These are phyloP conservation scores for Malassezia yamatoensis DNA, from an alignment of 1,284 basidiomycete species.

Conservation along the genomic window DNA sequence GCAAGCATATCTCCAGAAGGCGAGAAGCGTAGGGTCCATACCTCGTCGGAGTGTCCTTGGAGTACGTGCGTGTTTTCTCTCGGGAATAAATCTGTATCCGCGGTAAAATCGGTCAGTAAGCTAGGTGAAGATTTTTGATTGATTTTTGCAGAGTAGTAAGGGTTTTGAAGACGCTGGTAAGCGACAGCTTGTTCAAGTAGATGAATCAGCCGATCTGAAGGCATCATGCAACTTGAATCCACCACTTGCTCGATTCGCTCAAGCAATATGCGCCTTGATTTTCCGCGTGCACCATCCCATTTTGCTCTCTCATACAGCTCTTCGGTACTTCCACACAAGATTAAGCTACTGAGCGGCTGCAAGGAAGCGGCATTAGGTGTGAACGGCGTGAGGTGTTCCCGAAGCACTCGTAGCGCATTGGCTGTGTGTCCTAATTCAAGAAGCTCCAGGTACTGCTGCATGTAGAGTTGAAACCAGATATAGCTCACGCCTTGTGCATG, in stretches of 20 bases:
- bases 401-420: conserved; percentile 70
- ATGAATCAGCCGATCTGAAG: conserved; percentile 70
- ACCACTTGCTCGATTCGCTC: conserved; percentile 76
- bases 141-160: conserved; percentile 22
- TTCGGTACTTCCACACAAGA: conserved; percentile 51
- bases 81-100: conserved; percentile 69
- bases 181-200: conserved; percentile 75
- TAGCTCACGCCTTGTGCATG: conserved; percentile 33
- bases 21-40: conserved; percentile 92
- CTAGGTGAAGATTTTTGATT: neutral
- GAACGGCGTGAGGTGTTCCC: conserved; percentile 70
- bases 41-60: conserved; percentile 77
- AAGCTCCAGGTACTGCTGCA: conserved; percentile 93
- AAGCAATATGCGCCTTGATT: conserved; percentile 67
- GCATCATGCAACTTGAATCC: conserved; percentile 81
- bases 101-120: conserved; percentile 76
- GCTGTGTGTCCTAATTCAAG: conserved; percentile 72
- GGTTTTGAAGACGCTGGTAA: conserved; percentile 54
- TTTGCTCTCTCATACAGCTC: conserved; percentile 69
- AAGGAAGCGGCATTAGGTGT: conserved; percentile 29
- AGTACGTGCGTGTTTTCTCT: conserved; percentile 60
- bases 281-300: conserved; percentile 79
- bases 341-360: conserved; percentile 35
- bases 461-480: conserved; percentile 73
- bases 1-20: conserved; percentile 75